Base-by-base conservation (phyloP, 805 yeast species). In the Schwanniomyces occidentalis region DNA sequence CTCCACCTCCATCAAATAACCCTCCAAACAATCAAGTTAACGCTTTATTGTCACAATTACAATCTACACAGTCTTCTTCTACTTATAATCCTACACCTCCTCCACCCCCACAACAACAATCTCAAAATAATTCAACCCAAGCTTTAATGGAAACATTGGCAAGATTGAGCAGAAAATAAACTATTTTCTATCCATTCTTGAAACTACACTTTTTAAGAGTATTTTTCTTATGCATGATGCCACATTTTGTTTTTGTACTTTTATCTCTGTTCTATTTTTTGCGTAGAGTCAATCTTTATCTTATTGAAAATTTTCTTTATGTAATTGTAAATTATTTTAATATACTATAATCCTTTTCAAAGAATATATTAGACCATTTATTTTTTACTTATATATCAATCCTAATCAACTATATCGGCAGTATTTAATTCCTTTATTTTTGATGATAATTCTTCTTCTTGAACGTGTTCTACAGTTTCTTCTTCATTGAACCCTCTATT, bases 101-200 rank as follows among this genome's bases (percentile, higher is more conserved):
- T 23, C 42, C 35, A 18, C 45, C 37, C 13, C 45, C 24, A 14
- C 42, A 40, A 5, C 32, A 33, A 4, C 47, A 32, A 24, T 19
- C 42, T 15, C 21, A 41, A 12, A 32, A 44, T 22, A 46, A 42
- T 27, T 40, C 51, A 24, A 48, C 63, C 2, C 57, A 46, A 35
- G 41, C 56, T 8, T 45, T 64, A 33, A 54, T 61, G 64, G 69
- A 65, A 9, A 64, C 68, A 25, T 56, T 64, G 34, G 58, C 68
- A 6, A 49, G 65, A 37, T 53, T 64, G 40, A 56, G 58, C 30
- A 52, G 58, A 35, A 60, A 60, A 43, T 55, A 49, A 36, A 29
- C 20, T 29, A 16, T n/a, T n/a, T n/a, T n/a, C n/a, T n/a, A n/a
- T n/a, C n/a, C n/a, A n/a, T n/a, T n/a, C n/a, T n/a, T n/a, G n/a